Percentiles rank a stretch among this genome's conserved stretches.
Conservation (phyloP, 2,329 filamentous ascomycete genomes). For the Cladosporium sp. region DNA sequence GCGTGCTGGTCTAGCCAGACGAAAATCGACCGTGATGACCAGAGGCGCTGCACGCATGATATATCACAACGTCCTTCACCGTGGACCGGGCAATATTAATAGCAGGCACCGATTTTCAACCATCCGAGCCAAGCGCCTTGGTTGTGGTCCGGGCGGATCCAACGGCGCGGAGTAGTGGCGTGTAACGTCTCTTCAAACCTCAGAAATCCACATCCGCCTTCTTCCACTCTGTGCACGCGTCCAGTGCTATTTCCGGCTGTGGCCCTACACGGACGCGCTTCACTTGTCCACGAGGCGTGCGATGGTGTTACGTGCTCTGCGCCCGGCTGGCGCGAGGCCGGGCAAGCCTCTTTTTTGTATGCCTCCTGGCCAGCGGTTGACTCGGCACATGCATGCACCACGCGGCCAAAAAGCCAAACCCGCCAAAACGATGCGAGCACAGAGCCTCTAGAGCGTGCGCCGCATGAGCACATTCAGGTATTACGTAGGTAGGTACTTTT, state of each 20-base stretch:
- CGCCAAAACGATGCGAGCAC: not conserved
- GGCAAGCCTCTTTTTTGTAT: not conserved
- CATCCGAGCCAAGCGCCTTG: not conserved
- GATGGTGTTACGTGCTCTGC: not conserved
- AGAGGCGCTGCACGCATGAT: not conserved
- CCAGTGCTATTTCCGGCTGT: not conserved
- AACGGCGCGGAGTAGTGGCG: constrained; percentile 3
- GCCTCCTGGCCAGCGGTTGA: not conserved
- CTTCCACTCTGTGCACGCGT: not conserved
- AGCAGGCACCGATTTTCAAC: not conserved
- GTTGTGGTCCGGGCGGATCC: not conserved
- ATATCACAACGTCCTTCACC: not conserved
- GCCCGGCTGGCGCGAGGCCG: not conserved
- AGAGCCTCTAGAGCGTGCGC: no score
- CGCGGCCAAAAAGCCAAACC: not conserved
- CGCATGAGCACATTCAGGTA: not conserved
- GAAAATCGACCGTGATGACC: not conserved
- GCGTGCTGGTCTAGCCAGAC: not conserved
- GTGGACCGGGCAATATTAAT: not conserved
- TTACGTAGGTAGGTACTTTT: not conserved
- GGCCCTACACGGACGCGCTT: not conserved
- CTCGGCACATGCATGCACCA: not conserved
- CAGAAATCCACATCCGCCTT: not conserved
- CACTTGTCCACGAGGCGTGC: not conserved
- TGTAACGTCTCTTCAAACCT: constrained; percentile 1